These are phyloP conservation scores for Lenzites betulinus DNA, from an alignment of 768 basidiomycete species.

Conservation along the genomic window DNA sequence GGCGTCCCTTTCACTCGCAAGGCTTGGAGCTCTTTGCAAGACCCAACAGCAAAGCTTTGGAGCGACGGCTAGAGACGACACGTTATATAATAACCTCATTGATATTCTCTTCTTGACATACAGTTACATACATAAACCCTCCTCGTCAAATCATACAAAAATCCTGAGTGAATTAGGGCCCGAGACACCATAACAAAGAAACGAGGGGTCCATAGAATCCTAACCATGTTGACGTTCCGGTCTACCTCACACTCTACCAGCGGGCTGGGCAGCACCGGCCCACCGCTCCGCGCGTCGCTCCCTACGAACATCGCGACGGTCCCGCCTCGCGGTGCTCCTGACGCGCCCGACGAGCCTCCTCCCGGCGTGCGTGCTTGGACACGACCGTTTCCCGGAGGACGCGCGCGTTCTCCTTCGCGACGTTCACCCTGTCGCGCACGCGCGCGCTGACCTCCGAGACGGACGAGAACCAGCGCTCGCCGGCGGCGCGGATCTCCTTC, in stretches of 20 bases:
- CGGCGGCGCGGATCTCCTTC: constrained; percentile 31
- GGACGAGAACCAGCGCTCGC: constrained; percentile 29
- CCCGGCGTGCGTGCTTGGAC: constrained; percentile 5
- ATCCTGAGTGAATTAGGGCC: not conserved
- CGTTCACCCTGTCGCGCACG: constrained; percentile 26
- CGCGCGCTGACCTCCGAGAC: constrained; percentile 22
- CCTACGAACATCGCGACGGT: constrained; percentile 1
- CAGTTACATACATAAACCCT: constrained; percentile 8
- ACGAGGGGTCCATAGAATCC: not conserved
- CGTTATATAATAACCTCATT: not conserved
- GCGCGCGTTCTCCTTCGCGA: constrained; percentile 33
- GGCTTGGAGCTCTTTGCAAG: too few species aligned
- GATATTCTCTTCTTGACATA: not conserved
- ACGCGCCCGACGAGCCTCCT: constrained; percentile 9
- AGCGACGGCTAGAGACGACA: not conserved
- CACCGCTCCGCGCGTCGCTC: constrained; percentile 10
- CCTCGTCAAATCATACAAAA: constrained; percentile 5
- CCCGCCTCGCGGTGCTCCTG: constrained; percentile 11
- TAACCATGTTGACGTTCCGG: not conserved
- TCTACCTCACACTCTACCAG: not conserved
- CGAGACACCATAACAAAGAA: not conserved
- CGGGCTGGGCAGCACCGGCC: constrained; percentile 11
- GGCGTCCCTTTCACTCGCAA: too few species aligned
- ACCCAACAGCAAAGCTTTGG: too few species aligned
- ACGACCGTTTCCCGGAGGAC: constrained; percentile 24